A percentile compares a stretch with the other conserved stretches of the same genome.
phyloP scores from a whole-genome alignment of 306 rosid species.

The Medicago arabica region DNA sequence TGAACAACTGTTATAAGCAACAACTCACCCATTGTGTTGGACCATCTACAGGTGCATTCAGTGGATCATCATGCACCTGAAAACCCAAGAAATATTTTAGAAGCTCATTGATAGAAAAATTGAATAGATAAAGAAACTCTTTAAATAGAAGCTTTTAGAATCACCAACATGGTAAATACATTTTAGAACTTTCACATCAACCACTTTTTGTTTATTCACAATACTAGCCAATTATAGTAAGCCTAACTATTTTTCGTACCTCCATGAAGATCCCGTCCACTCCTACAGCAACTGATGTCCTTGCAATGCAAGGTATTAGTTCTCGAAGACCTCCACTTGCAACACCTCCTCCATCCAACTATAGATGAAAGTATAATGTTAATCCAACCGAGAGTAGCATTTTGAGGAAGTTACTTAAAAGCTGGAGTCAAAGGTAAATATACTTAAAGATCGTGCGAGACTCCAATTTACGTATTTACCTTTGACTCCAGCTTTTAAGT shows the following conservation, averaged over 20 bases:
- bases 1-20: slow-evolving; percentile 9
- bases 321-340: slow-evolving; percentile 99
- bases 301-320: slow-evolving; percentile 93
- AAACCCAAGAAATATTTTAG: slow-evolving; percentile 38
- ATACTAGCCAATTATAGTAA: slow-evolving; percentile 2
- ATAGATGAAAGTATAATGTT: slow-evolving; percentile 44
- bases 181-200: slow-evolving; percentile 5
- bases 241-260: slow-evolving; percentile 54
- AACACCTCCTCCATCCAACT: slow-evolving; percentile 98
- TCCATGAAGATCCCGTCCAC: slow-evolving; percentile 99
- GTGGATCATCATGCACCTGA: slow-evolving; percentile 96
- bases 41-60: slow-evolving; percentile 95
- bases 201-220: slow-evolving; percentile 19
- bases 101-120: slow-evolving; percentile 32
- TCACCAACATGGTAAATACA: neutral
- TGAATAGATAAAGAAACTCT: slow-evolving; percentile 21
- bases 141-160: slow-evolving; percentile 16
- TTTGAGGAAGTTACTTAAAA: slow-evolving; percentile 6
- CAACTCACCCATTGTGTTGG: slow-evolving; percentile 96
- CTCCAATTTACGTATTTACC: neutral
- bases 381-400: slow-evolving; percentile 26
- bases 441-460: neutral
- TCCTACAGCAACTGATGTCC: slow-evolving; percentile 96
- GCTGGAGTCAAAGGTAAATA: neutral
- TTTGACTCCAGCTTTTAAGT: too few species aligned